phyloP scores from a whole-genome alignment of 306 rosid species.

The cucumber (Cucumis sativus) region Cucumber_9930_V3 NC_026658.2:7548001-7548500 shows the following conservation, averaged over 20 bases:
- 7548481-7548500: slow-evolving; percentile 98
- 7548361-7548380: slow-evolving; percentile 83
- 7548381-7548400: slow-evolving; percentile 95
- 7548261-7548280: slow-evolving; percentile 7
- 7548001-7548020: neutral
- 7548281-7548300: slow-evolving; percentile 21
- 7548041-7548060: neutral
- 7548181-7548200: slow-evolving; percentile 19
- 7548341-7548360: slow-evolving; percentile 94
- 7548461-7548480: slow-evolving; percentile 96
- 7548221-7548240: slow-evolving; percentile 27
- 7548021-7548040: neutral
- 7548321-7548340: slow-evolving; percentile 99
- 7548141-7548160: neutral
- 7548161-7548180: neutral
- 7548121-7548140: neutral
- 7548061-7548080: neutral
- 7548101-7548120: neutral
- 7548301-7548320: slow-evolving; percentile 34
- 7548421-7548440: slow-evolving; percentile 91
- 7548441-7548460: slow-evolving; percentile 91
- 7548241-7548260: slow-evolving; percentile 15
- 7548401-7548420: slow-evolving; percentile 99
- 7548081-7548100: neutral
- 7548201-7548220: slow-evolving; percentile 38